Evolutionary conservation across 305 asterid species (phyloP), one percentile per base, ranked within the genome.

Genomic region (Solanum aculeatissimum): DNA sequence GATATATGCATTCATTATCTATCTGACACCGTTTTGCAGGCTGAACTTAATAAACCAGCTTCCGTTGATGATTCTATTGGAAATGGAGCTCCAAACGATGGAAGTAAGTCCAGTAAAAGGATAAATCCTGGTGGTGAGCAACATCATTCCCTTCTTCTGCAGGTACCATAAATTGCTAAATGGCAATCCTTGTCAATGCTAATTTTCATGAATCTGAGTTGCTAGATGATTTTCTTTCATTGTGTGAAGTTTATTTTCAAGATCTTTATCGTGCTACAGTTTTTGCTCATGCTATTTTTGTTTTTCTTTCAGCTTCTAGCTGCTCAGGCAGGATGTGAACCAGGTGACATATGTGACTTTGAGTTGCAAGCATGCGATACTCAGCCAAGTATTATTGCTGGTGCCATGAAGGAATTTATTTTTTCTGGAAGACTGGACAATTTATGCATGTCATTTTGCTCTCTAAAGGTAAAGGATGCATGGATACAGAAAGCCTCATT

Each of bases 311-410:
- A 86, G 85, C 84, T 84, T 70, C 86, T 82, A 86, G 95, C 98
- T 58, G 83, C 90, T 84, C 89, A 94, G 89, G 89, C 92, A 86
- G 94, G 93, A n/a, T 95, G 98, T 88, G 89, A 88, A 82, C 96
- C 97, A 45, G 92, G 90, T 13, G 97, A 92, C 84, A 95, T 97
- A 86, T 93, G 94, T 87, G 99, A 97, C 87, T 97, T 95, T 89
- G 98, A 97, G 90, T 86, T 95, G 90, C 99, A 97, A 95, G 95
- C 93, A 74, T 97, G 97, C 72, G 98, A 97, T 88, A 93, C 97
- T 87, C 99, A 97, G 83, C 93, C 94, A 84, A 97, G 99, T 90
- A 85, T 89, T 69, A 89, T 97, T 66, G 98, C 91, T 79, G 99
- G 99, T 69, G 98, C 98, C 18, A 77, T 90, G 92, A 95, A 95